A percentile compares a stretch with the other conserved stretches of the same genome.
Evolutionary conservation across 2,329 filamentous ascomycete genomes (phyloP).

Genomic region (Colletotrichum theobromicola): DNA sequence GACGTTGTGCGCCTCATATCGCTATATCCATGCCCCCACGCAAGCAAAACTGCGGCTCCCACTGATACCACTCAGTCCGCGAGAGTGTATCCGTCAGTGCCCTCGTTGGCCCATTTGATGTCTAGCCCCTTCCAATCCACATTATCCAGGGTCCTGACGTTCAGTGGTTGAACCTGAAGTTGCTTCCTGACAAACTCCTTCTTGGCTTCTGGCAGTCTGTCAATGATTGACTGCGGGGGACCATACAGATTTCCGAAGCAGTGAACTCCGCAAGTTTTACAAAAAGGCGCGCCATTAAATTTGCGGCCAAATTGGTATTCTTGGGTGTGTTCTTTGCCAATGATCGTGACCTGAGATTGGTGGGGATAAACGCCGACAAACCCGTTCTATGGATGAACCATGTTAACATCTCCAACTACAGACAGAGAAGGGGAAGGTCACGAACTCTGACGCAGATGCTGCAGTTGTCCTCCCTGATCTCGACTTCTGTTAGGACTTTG

Average conservation of each 20-base stretch:
- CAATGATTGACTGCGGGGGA: slow-evolving; percentile 31
- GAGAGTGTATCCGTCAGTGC: background rate
- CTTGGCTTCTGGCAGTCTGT: slow-evolving; percentile 28
- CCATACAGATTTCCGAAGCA: slow-evolving; percentile 33
- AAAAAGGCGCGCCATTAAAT: slow-evolving; percentile 25
- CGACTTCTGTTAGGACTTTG: slow-evolving; percentile 38
- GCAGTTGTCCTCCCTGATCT: slow-evolving; percentile 47
- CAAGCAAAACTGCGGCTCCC: no score
- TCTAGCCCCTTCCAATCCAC: background rate
- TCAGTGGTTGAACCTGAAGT: slow-evolving; percentile 19
- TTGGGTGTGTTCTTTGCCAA: slow-evolving; percentile 27
- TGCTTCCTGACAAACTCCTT: slow-evolving; percentile 22
- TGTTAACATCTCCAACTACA: background rate
- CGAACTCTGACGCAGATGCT: slow-evolving; percentile 35
- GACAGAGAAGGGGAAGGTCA: background rate
- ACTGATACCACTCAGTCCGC: background rate
- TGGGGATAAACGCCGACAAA: slow-evolving; percentile 32
- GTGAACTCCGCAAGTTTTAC: slow-evolving; percentile 33
- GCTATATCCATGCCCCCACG: no score
- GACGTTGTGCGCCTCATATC: no score
- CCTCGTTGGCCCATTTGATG: slow-evolving; percentile 4
- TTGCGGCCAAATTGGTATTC: slow-evolving; percentile 29
- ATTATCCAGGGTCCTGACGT: background rate
- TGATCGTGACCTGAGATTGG: slow-evolving; percentile 29
- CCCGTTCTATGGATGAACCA: slow-evolving; percentile 23